Evolutionary conservation across 2,329 filamentous ascomycete genomes (phyloP), one percentile per base, ranked within the genome.

Genomic region (Hypomyces perniciosus): DNA sequence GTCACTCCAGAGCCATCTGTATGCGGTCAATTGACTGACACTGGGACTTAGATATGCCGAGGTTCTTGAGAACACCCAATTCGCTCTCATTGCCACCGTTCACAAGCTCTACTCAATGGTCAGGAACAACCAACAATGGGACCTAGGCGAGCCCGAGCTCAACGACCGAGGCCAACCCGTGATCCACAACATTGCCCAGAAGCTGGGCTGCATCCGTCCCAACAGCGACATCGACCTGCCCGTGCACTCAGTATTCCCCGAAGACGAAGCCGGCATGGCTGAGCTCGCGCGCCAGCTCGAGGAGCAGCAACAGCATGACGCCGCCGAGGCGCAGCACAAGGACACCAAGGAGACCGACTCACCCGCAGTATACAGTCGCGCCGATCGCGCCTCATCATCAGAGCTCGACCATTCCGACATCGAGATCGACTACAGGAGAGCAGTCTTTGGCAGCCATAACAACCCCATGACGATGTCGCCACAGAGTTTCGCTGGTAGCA

Each of bases 91-190:
- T 52, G 79, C 80, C 50, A 84, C 81, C 20, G 79, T 84, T 1
- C 80, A 84, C 62, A 84, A 84, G 66, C 73, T 85, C 26, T 85
- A 84, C 64, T 72, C 74, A 48, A 84, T 85, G 80, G 75, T 85
- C 42, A 74, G 79, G 54, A 79, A 71, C 53, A 69, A 71, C 20
- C 78, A 84, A 58, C 61, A 71, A 3, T 85, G 81, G 81, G 77
- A 80, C 9, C 69, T 84, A 12, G 80, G 77, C n/a, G 80, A 84
- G 59, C 81, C 81, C 4, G 79, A 82, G 54, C 68, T 83, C 57
- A 85, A 85, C 62, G 80, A 83, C 55, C 72, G 78, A 47, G 80
- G 80, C 33, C 78, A 81, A 58, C 81, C 81, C 3, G 75, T 84
- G 28, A 81, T 85, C 48, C 81, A 85, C 67, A 78, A 84, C 62